Conservation (phyloP, 306 rosid genomes). For the Astragalus glycyphyllos region DNA sequence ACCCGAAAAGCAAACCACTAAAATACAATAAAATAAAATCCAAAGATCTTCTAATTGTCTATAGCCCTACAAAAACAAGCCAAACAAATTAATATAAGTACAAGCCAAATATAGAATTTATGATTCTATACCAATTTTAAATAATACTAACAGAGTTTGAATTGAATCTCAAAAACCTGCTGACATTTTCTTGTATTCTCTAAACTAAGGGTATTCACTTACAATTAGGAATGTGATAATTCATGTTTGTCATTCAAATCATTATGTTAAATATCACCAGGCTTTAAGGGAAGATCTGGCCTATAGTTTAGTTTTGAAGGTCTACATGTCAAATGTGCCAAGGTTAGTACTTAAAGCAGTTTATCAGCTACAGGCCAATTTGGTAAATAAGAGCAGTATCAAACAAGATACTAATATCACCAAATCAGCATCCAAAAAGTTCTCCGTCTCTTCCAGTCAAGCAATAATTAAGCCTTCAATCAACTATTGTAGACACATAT, state of each 20-base stretch:
- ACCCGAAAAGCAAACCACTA: constrained; percentile 26
- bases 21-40: constrained; percentile 8
- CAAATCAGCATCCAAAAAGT: neutral
- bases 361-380: neutral
- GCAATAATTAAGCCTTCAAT: neutral
- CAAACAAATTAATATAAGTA: neutral
- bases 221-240: neutral
- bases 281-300: neutral
- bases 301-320: neutral
- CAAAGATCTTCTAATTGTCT: constrained; percentile 6
- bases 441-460: neutral
- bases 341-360: neutral
- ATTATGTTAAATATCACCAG: neutral
- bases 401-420: neutral
- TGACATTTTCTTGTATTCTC: neutral
- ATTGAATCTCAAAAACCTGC: too few relatives aligned
- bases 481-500: neutral
- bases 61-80: constrained; percentile 13
- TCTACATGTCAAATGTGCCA: neutral
- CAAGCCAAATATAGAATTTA: too few relatives aligned
- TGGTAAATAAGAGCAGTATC: neutral
- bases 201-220: neutral
- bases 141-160: too few relatives aligned
- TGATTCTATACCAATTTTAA: too few relatives aligned
- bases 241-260: neutral